Conservation (phyloP, 1,139 yeast species). For the Lodderomyces margitis region DNA sequence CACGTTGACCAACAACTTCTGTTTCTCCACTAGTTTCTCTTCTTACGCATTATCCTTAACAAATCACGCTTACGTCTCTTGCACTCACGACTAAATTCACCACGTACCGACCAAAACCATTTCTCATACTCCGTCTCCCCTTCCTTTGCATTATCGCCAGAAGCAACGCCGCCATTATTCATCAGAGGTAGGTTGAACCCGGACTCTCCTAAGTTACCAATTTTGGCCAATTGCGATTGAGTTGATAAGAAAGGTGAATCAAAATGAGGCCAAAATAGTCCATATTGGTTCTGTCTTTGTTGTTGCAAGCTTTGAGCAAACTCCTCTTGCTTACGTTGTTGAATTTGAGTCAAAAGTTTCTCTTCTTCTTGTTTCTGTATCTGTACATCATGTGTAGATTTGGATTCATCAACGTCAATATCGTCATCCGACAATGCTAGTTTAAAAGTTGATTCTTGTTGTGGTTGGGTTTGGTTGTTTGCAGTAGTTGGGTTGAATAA, state of each 20-base stretch:
- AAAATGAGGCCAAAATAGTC: constrained; percentile 77
- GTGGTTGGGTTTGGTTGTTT: constrained; percentile 8
- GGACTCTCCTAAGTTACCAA: constrained; percentile 32
- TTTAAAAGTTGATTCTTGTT: constrained; percentile 24
- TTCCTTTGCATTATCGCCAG: constrained; percentile 17
- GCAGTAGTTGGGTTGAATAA: constrained; percentile 51
- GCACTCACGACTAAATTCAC: constrained; percentile 74
- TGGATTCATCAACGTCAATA: constrained; percentile 33
- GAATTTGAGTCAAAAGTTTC: constrained; percentile 29
- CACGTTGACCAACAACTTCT: too few relatives aligned
- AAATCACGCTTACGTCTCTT: constrained; percentile 76
- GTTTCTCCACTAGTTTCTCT: background rate
- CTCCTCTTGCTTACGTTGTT: constrained; percentile 28
- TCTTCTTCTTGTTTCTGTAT: constrained; percentile 20
- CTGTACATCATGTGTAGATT: constrained; percentile 14
- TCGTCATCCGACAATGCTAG: constrained; percentile 36
- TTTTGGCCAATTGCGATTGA: constrained; percentile 72
- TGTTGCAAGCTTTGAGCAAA: constrained; percentile 9
- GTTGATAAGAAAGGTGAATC: constrained; percentile 85
- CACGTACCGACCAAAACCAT: constrained; percentile 82
- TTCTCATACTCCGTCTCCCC: constrained; percentile 60
- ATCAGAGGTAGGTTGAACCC: constrained; percentile 38
- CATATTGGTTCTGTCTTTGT: constrained; percentile 20
- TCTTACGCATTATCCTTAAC: constrained; percentile 53
- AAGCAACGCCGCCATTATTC: constrained; percentile 13